Conservation (phyloP, 768 basidiomycete species). For the Kwoniella bestiolae region DNA sequence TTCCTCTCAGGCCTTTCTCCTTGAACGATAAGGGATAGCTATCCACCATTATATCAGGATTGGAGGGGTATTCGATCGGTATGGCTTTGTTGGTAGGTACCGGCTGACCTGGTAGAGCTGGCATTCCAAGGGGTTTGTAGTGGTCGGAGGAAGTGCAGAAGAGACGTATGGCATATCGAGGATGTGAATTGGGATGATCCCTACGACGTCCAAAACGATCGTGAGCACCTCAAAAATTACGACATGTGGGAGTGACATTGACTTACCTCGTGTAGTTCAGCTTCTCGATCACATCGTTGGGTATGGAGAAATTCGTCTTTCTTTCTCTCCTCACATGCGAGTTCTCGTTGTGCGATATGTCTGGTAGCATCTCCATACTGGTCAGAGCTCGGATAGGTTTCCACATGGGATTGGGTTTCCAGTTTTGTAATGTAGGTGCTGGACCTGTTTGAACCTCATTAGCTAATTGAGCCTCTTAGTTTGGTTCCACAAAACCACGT, state of each 20-base stretch:
- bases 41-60: slow-evolving; percentile 50
- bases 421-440: slow-evolving; percentile 32
- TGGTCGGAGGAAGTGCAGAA: slow-evolving; percentile 57
- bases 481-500: too few relatives aligned
- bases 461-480: too few relatives aligned
- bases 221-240: too few relatives aligned
- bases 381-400: slow-evolving; percentile 52
- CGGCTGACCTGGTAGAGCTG: slow-evolving; percentile 18
- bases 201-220: slow-evolving; percentile 15
- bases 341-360: slow-evolving; percentile 40
- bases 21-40: slow-evolving; percentile 39
- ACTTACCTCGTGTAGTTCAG: slow-evolving; percentile 41
- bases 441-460: slow-evolving; percentile 3
- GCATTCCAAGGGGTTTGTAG: slow-evolving; percentile 40
- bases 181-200: slow-evolving; percentile 25
- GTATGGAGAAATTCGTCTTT: slow-evolving; percentile 34
- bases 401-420: slow-evolving; percentile 55
- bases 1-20: slow-evolving; percentile 53
- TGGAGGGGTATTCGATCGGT: slow-evolving; percentile 52
- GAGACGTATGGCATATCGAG: slow-evolving; percentile 51
- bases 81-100: slow-evolving; percentile 28
- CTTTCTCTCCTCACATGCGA: slow-evolving; percentile 38
- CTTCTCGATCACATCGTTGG: slow-evolving; percentile 44
- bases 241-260: too few relatives aligned
- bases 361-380: slow-evolving; percentile 44